Conservation (phyloP, 2,329 filamentous ascomycete species). For the Claviceps sp. region DNA sequence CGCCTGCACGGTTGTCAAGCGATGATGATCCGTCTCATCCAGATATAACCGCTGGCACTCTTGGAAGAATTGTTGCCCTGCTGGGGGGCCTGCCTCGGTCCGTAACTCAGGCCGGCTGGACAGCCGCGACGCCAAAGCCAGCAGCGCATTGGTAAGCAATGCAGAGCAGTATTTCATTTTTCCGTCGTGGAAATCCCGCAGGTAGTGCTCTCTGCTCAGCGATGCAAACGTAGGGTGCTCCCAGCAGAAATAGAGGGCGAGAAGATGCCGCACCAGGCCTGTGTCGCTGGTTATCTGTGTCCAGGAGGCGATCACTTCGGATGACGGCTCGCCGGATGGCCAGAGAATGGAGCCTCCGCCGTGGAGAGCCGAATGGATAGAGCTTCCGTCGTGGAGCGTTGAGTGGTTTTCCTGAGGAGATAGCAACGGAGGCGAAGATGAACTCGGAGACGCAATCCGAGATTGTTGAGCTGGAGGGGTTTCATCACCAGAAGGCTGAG, state of each 20-base stretch:
- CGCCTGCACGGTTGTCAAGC: conserved; percentile 57
- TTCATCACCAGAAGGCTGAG: neutral
- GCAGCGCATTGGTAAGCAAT: conserved; percentile 49
- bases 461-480: neutral
- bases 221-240: conserved; percentile 62
- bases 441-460: neutral
- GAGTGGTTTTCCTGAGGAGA: neutral
- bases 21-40: conserved; percentile 42
- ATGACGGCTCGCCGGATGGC: conserved; percentile 15
- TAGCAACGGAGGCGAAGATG: neutral
- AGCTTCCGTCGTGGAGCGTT: neutral
- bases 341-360: neutral
- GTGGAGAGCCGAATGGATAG: neutral
- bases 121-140: conserved; percentile 53
- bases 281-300: conserved; percentile 46
- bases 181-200: conserved; percentile 48
- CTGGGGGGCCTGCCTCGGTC: conserved; percentile 43
- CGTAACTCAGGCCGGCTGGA: conserved; percentile 50
- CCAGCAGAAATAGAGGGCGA: conserved; percentile 60
- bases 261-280: conserved; percentile 45
- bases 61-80: conserved; percentile 59
- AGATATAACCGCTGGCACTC: conserved; percentile 49
- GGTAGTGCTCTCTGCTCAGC: conserved; percentile 56
- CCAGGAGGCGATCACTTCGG: conserved; percentile 30
- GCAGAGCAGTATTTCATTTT: conserved; percentile 51